phyloP scores from a whole-genome alignment of 2,329 filamentous ascomycete species.

The Hymenoscyphus fraxineus region DNA sequence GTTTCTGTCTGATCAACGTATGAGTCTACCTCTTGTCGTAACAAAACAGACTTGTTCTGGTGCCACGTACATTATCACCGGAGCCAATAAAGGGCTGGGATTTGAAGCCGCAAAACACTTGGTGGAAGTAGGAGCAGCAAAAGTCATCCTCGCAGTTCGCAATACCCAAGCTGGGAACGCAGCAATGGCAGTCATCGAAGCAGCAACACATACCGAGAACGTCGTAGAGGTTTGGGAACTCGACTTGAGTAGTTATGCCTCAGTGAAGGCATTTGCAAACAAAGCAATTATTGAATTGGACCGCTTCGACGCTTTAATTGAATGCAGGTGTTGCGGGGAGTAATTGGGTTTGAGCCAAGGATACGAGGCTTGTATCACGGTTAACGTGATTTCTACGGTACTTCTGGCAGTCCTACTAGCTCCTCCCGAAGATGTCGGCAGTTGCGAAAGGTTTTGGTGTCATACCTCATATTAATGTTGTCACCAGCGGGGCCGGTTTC shows the following conservation, averaged over 20 bases:
- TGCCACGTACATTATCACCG: constrained; percentile 23
- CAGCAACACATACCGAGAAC: constrained; percentile 9
- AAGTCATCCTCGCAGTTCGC: constrained; percentile 42
- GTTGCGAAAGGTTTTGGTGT: neutral
- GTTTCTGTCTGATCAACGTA: neutral
- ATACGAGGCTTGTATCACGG: constrained; percentile 3
- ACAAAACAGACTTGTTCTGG: neutral
- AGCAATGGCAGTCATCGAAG: constrained; percentile 33
- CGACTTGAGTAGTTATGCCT: constrained; percentile 20
- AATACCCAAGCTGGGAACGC: constrained; percentile 35
- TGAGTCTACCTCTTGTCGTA: neutral
- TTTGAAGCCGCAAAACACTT: constrained; percentile 40
- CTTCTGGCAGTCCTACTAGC: constrained; percentile 6
- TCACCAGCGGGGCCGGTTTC: constrained; percentile 3
- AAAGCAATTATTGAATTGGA: neutral
- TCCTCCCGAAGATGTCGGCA: constrained; percentile 7
- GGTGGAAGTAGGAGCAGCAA: constrained; percentile 34
- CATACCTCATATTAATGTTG: constrained; percentile 4
- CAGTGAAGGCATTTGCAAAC: constrained; percentile 19
- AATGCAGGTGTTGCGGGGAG: neutral
- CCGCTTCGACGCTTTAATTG: neutral
- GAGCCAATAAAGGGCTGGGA: constrained; percentile 43
- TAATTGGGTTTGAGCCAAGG: neutral
- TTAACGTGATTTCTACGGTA: constrained; percentile 11
- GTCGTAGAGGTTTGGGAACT: constrained; percentile 23